phyloP scores from a whole-genome alignment of 257 asterid species.

The Plantago major region DNA sequence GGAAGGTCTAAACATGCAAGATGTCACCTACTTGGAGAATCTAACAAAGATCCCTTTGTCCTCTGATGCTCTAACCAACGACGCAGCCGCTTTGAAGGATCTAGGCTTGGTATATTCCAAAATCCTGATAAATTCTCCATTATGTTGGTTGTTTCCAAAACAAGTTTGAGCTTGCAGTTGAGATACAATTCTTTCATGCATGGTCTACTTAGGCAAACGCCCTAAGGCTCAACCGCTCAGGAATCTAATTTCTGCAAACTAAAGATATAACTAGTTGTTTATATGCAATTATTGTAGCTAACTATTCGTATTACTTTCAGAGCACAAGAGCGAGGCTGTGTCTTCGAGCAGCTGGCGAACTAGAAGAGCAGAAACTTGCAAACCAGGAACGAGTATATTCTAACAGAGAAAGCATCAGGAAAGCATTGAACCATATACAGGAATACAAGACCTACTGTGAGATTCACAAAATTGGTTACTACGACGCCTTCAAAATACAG shows the following conservation, averaged over 20 bases:
- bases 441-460: conserved; percentile 66
- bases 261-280: too few species aligned
- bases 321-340: conserved; percentile 68
- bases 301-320: conserved; percentile 30
- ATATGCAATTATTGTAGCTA: not conserved
- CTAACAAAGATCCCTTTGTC: conserved; percentile 64
- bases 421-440: conserved; percentile 46
- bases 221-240: too few species aligned
- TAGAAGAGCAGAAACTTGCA: conserved; percentile 59
- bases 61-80: conserved; percentile 27
- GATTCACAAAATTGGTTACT: conserved; percentile 66
- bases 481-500: conserved; percentile 75
- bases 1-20: conserved; percentile 66
- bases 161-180: too few species aligned
- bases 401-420: conserved; percentile 39
- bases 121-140: not conserved
- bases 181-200: too few species aligned
- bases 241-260: too few species aligned
- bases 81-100: conserved; percentile 56
- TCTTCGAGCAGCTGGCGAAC: conserved; percentile 80
- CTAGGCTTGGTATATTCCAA: conserved; percentile 58
- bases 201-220: too few species aligned
- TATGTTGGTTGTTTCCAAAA: not conserved
- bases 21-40: conserved; percentile 42
- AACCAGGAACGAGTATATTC: conserved; percentile 55